Base-by-base conservation (phyloP, 148 eudicot genomes). In the Rhododendron ovatum region DNA sequence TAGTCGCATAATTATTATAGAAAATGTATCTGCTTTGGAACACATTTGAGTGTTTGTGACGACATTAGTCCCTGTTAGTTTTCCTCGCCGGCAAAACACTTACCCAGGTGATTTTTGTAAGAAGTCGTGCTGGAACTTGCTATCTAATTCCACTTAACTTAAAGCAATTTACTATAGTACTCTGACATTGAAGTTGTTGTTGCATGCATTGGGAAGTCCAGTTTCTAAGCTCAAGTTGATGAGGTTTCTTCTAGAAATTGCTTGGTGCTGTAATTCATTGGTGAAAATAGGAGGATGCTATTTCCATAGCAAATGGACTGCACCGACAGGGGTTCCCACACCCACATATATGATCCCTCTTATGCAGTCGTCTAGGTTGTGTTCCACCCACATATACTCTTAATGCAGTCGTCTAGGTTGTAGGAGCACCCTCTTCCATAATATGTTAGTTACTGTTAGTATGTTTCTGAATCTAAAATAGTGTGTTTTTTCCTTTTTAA, bases 401-500 rank as follows among this genome's bases (percentile, higher is more conserved):
- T 80, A 28, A 26, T 51, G 39, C 63, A 80, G 82, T 80, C 12
- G 30, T 78, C 41, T 24, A 63, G 71, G 17, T 51, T 47, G 33
- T 22, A 48, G 50, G 24, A 39, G 28, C 22, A 43, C 51, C 22
- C 17, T 63, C 33, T 37, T 53, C 71, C 20, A 30, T 30, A 4
- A 24, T 35, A 82, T 85, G 53, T 5, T 22, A 51, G 8, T 51
- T 85, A 41, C 43, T 41, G 43, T 41, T 41, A 41, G 43, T 41
- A 41, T 76, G 69, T 77, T 65, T 80, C 33, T 35, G 24, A 48
- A 51, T 71, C 48, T 85, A 45, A 35, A 61, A 39, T 75, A 35
- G 33, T 79, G 12, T 63, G 13, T 41, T 24, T 86, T 47, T 47
- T 9, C 50, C 43, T 71, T 79, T 65, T 78, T 85, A 75, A 86